Base-by-base conservation (phyloP, 345 rosid species). In the Dovyalis caffra region DNA sequence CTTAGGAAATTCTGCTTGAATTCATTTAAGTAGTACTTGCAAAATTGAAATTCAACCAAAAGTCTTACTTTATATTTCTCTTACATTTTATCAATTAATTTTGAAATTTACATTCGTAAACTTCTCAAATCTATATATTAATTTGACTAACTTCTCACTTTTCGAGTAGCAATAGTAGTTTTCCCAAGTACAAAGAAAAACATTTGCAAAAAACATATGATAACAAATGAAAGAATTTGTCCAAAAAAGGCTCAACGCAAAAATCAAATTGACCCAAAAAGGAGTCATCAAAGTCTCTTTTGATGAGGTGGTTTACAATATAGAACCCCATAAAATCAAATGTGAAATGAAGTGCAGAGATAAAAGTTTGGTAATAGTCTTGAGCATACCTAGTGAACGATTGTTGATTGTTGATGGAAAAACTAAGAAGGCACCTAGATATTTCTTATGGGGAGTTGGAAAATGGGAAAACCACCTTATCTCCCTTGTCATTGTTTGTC, bases 401-500 rank as follows among this genome's bases (percentile, higher is more conserved):
- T 32, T n/a, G 69, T 65, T 49, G 33, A 53, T 32, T n/a, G 69
- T 65, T 49, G 33, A 79, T 37, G 38, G 56, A 62, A 38, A 75
- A 68, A 76, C 35, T 11, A 53, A 20, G 32, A 47, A 28, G 65
- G 8, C 66, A 32, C 32, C 34, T 49, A 29, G 56, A 12, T 38
- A 2, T 10, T 14, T 69, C 29, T 23, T 76, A 47, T 37, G 40
- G 83, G 75, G 76, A 73, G 64, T 25, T 66, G 73, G 73, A 76
- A 73, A 71, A 37, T 40, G 61, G 8, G 69, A 33, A 67, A 51
- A 67, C 58, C 37, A 58, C 76, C 77, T 78, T 70, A 78, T 78
- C 84, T 0, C 35, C 29, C 68, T 73, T 68, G 82, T 76, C 76
- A 23, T 61, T 70, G 73, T 67, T 70, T 84, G 76, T 76, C 87